phyloP scores from a whole-genome alignment of 1,284 basidiomycete species.

The Farysia itapuensis region DNA sequence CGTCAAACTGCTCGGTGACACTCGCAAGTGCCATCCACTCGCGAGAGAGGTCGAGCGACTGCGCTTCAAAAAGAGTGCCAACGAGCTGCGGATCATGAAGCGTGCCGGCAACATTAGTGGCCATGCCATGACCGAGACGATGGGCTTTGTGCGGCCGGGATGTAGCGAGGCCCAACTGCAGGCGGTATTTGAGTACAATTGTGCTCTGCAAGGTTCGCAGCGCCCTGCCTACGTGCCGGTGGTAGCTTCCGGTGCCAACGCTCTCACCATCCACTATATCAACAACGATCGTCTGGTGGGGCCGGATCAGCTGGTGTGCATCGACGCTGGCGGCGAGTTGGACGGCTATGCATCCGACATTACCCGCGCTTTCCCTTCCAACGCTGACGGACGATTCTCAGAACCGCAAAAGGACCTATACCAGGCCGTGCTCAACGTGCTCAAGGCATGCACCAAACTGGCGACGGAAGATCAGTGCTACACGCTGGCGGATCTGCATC shows the following conservation, averaged over 20 bases:
- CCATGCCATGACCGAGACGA: constrained; percentile 52
- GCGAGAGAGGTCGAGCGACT: constrained; percentile 45
- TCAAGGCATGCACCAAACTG: constrained; percentile 69
- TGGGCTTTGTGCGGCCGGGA: constrained; percentile 43
- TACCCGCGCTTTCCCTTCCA: constrained; percentile 84
- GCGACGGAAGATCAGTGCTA: constrained; percentile 64
- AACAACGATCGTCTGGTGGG: constrained; percentile 48
- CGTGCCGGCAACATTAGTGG: constrained; percentile 48
- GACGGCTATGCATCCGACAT: constrained; percentile 96
- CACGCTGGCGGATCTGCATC: constrained; percentile 77
- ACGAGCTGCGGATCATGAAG: constrained; percentile 55
- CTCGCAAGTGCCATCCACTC: constrained; percentile 48
- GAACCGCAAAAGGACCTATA: constrained; percentile 84
- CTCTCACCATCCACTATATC: constrained; percentile 53
- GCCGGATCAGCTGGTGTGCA: constrained; percentile 46
- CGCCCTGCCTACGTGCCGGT: constrained; percentile 58
- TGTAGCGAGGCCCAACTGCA: constrained; percentile 48
- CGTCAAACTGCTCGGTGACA: constrained; percentile 47
- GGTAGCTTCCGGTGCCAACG: constrained; percentile 51
- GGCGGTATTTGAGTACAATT: constrained; percentile 52
- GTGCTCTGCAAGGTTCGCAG: constrained; percentile 44
- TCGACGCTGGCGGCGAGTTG: constrained; percentile 58
- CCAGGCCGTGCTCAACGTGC: constrained; percentile 74
- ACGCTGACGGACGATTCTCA: constrained; percentile 65
- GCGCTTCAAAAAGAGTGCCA: constrained; percentile 48